phyloP scores from a whole-genome alignment of 2,329 filamentous ascomycete genomes.

The Ophiostoma sp. region DNA sequence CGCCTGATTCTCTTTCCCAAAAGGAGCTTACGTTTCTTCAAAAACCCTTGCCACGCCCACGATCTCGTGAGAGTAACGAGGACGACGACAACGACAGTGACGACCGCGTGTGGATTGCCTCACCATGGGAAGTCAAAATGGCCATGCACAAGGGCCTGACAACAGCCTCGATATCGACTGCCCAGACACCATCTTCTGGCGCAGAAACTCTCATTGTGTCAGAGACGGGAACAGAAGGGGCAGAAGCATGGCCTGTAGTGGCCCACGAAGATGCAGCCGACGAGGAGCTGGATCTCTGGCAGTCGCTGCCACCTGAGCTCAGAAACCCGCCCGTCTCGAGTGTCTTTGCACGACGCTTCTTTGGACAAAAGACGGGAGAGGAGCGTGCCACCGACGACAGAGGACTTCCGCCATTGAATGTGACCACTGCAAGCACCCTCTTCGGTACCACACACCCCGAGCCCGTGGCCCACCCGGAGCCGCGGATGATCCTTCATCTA shows the following conservation, averaged over 20 bases:
- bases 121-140: conserved; percentile 27
- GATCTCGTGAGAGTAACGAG: neutral
- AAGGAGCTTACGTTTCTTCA: neutral
- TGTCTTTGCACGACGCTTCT: conserved; percentile 15
- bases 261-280: neutral
- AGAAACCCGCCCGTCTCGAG: conserved; percentile 17
- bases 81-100: neutral
- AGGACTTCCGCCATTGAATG: neutral
- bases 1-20: conserved; percentile 12
- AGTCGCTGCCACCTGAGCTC: conserved; percentile 18
- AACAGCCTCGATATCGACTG: neutral
- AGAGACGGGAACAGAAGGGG: neutral
- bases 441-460: neutral
- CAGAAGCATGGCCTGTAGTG: too few relatives aligned
- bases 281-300: conserved; percentile 7
- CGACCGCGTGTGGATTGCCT: conserved; percentile 34
- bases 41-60: neutral
- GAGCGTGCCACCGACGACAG: neutral
- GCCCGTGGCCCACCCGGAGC: conserved; percentile 35
- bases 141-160: neutral
- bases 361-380: neutral
- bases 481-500: conserved; percentile 35
- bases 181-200: neutral
- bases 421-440: neutral
- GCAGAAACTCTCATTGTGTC: neutral